Conservation (phyloP, 495 filamentous ascomycete species). For the Penicillium canariense region DNA sequence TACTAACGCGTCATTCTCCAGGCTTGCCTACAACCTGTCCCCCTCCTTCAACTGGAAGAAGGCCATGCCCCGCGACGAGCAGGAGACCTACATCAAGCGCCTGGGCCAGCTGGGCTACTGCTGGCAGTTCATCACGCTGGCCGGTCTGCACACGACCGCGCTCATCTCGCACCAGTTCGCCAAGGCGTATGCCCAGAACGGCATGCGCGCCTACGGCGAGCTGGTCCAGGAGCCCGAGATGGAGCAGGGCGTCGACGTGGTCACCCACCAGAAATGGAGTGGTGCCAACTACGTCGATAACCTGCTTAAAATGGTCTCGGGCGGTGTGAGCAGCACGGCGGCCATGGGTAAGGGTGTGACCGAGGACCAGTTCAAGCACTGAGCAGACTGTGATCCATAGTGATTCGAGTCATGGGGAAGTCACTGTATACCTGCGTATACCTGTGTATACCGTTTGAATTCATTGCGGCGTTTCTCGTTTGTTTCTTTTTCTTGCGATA, state of each 20-base stretch:
- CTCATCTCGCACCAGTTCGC: constrained; percentile 87
- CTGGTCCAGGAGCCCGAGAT: constrained; percentile 98
- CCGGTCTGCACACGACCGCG: constrained; percentile 93
- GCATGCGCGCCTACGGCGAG: constrained; percentile 97
- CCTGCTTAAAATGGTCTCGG: constrained; percentile 94
- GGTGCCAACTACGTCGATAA: constrained; percentile 94
- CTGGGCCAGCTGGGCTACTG: constrained; percentile 88
- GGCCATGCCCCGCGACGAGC: constrained; percentile 88
- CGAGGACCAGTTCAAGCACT: constrained; percentile 84
- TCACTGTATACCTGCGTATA: constrained; percentile 9
- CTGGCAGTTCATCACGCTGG: constrained; percentile 99
- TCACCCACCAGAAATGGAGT: constrained; percentile 98
- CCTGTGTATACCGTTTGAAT: too few species aligned
- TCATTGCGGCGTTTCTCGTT: constrained; percentile 11
- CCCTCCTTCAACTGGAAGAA: constrained; percentile 99
- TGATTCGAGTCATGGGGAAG: constrained; percentile 2
- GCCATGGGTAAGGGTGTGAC: constrained; percentile 98
- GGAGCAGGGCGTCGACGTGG: constrained; percentile 82
- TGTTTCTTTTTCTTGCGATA: constrained; percentile 1
- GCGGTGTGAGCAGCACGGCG: constrained; percentile 83
- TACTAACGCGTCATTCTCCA: constrained; percentile 25
- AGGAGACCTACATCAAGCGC: constrained; percentile 94
- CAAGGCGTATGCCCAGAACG: constrained; percentile 71
- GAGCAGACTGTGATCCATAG: constrained; percentile 6
- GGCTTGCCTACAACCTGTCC: constrained; percentile 93